These are phyloP conservation scores for Xylariaceae sp. DNA, from an alignment of 2,329 filamentous ascomycete species.

Conservation along the genomic window DNA sequence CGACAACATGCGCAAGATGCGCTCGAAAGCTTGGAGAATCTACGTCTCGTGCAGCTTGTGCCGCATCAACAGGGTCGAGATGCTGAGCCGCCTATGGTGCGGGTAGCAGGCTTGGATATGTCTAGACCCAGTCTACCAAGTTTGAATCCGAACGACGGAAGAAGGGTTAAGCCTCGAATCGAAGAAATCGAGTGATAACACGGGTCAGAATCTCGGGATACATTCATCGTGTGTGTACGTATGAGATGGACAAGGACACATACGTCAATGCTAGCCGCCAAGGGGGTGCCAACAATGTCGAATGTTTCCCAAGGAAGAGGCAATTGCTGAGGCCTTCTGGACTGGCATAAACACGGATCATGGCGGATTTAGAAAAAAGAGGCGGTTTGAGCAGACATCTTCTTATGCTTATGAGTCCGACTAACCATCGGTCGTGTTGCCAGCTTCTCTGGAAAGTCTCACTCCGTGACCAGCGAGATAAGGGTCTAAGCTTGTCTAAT, in stretches of 20 bases:
- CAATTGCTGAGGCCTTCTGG: too few relatives aligned
- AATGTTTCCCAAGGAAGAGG: too few relatives aligned
- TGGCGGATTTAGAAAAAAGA: not conserved
- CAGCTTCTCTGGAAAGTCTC: not conserved
- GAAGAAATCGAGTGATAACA: conserved; percentile 31
- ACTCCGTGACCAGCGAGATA: too few relatives aligned
- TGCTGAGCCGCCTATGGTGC: conserved; percentile 26
- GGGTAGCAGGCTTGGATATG: conserved; percentile 37
- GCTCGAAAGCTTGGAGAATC: conserved; percentile 60
- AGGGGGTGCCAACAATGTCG: too few relatives aligned
- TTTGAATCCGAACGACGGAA: conserved; percentile 14
- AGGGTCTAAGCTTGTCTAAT: too few relatives aligned
- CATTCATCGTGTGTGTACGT: not conserved
- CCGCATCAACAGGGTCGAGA: conserved; percentile 30
- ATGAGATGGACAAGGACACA: not conserved
- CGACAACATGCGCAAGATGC: conserved; percentile 61
- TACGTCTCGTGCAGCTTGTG: conserved; percentile 50
- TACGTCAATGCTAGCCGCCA: not conserved
- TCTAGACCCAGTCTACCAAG: conserved; percentile 21
- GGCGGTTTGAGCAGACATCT: not conserved
- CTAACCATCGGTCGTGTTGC: not conserved
- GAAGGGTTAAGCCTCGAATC: conserved; percentile 26
- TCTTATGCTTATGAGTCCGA: not conserved
- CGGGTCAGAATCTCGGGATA: not conserved
- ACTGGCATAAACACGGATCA: not conserved